Base-by-base conservation (phyloP, 2,329 filamentous ascomycete genomes). In the Cladosporium sp. region DNA sequence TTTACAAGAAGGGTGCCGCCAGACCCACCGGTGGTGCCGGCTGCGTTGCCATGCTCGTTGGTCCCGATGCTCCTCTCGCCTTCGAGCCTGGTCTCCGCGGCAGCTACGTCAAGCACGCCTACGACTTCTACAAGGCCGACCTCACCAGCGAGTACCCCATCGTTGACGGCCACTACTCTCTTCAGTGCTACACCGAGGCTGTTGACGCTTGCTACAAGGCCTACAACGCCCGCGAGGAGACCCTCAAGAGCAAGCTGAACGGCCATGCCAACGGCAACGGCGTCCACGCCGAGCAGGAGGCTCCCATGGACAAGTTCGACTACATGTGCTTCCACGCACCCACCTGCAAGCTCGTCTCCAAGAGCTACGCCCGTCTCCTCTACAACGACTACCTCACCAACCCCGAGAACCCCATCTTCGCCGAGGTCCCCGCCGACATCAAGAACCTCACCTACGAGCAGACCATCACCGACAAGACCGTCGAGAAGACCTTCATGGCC, bases 91-190 rank as follows among this genome's bases (percentile, higher is more conserved):
- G 78, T 60, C 75, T 76, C 60, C 76, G 79, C 55, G 79, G 79
- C 61, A 76, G 73, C 66, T 81, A 80, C 71, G 75, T 82, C 67
- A 77, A 71, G 63, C 79, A 81, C 69, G 76, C 74, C 34, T 82
- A 81, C 72, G 79, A 82, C 66, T 82, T 82, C 71, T 82, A 82
- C 75, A 82, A 82, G 77, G 75, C 79, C 57, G 79, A 82, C 64
- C 65, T 81, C 60, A 80, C 78, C 60, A 79, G 76, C 74, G 79
- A 82, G 66, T 82, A 81, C 68, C 79, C 79, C 30, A 70, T 80
- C 59, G 79, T 82, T 15, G 78, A 82, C 64, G 79, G 79, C 47
- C 79, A 81, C 37, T 81, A 76, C 73, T 81, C 78, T 51, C 74
- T 80, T 65, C 73, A 76, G 67, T 82, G 79, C 76, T 82, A 82